These are phyloP conservation scores for Erodium maritimum DNA, from an alignment of 345 rosid genomes.

Conservation along the genomic window DNA sequence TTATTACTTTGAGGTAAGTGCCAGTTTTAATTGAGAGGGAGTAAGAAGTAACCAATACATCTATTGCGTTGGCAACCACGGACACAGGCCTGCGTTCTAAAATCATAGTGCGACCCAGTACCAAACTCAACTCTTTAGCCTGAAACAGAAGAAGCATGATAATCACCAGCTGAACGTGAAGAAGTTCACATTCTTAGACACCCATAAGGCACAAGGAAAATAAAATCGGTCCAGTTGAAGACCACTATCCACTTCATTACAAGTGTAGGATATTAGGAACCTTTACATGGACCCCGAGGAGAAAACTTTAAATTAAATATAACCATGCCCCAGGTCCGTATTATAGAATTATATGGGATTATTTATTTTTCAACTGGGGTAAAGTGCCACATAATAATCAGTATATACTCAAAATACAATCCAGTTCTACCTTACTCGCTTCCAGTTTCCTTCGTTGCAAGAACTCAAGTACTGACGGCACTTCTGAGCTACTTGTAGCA, in stretches of 20 bases:
- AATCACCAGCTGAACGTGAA: background rate
- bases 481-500: conserved; percentile 90
- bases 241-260: background rate
- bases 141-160: conserved; percentile 24
- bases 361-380: background rate
- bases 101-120: conserved; percentile 51
- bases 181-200: background rate
- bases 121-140: conserved; percentile 86
- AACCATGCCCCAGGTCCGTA: background rate
- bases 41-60: conserved; percentile 65
- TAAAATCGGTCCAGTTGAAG: background rate
- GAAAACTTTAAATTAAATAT: too few species aligned
- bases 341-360: background rate
- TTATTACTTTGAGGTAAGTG: conserved; percentile 45
- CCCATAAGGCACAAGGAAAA: background rate
- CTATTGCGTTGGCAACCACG: conserved; percentile 65
- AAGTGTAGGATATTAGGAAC: too few species aligned
- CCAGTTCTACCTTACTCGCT: conserved; percentile 60
- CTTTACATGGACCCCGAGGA: too few species aligned
- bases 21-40: conserved; percentile 61
- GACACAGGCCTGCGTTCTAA: conserved; percentile 82
- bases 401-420: conserved; percentile 3
- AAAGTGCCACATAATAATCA: background rate
- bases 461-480: conserved; percentile 71
- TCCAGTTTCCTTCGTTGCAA: conserved; percentile 86